These are phyloP conservation scores for Kluyveromyces nonfermentans DNA, from an alignment of 805 yeast species.

Conservation along the genomic window DNA sequence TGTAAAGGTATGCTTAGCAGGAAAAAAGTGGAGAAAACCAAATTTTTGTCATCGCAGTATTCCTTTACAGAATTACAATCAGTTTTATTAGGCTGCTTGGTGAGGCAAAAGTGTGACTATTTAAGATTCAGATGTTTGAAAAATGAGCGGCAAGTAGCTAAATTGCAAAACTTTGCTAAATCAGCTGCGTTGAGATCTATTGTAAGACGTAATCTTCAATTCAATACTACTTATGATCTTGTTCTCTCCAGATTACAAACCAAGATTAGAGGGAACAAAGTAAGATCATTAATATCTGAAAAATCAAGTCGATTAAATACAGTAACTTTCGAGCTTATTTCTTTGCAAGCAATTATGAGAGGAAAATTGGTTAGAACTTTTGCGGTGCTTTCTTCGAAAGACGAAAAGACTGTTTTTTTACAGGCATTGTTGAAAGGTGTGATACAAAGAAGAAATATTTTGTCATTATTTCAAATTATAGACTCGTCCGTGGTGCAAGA, in stretches of 20 bases:
- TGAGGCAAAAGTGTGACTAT: constrained; percentile 20
- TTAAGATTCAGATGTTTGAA: constrained; percentile 20
- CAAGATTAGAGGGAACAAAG: neutral
- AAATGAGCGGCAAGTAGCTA: constrained; percentile 17
- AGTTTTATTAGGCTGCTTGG: constrained; percentile 36
- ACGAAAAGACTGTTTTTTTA: neutral
- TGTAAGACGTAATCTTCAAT: neutral
- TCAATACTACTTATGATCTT: neutral
- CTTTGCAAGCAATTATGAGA: neutral
- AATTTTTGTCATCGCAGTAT: neutral
- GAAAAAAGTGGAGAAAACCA: constrained; percentile 3
- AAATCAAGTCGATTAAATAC: neutral
- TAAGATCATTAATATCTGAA: neutral
- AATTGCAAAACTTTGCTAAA: constrained; percentile 31
- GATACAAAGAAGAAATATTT: neutral
- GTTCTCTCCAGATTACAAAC: constrained; percentile 3
- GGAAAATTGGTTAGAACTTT: neutral
- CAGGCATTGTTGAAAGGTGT: constrained; percentile 4
- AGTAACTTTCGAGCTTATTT: neutral
- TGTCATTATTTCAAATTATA: neutral
- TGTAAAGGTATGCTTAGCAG: constrained; percentile 35
- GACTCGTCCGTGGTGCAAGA: neutral
- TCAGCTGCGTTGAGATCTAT: neutral
- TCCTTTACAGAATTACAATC: constrained; percentile 39
- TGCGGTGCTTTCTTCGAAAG: neutral